Percentiles rank a stretch among this genome's conserved stretches.
phyloP scores from a whole-genome alignment of 495 filamentous ascomycete genomes.

The Aspergillus ellipticus region DNA sequence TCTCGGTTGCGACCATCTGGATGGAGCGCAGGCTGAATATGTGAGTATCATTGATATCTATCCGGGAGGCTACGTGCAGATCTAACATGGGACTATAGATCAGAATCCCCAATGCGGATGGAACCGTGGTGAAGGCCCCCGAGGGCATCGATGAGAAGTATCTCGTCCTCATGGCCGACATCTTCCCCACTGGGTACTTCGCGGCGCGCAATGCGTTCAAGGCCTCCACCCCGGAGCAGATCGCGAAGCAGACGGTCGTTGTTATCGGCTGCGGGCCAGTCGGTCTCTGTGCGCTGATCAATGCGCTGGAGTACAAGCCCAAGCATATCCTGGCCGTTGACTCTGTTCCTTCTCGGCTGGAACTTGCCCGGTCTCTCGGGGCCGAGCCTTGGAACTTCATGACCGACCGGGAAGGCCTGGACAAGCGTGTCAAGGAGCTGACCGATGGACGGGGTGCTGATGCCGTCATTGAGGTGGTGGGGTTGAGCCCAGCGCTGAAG shows the following conservation, averaged over 20 bases:
- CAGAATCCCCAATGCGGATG: conserved; percentile 79
- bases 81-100: conserved; percentile 36
- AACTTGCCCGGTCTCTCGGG: conserved; percentile 71
- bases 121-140: conserved; percentile 74
- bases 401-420: conserved; percentile 62
- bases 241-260: conserved; percentile 68
- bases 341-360: conserved; percentile 71
- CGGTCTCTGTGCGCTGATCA: conserved; percentile 82
- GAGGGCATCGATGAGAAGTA: conserved; percentile 69
- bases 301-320: conserved; percentile 74
- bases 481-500: conserved; percentile 73
- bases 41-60: conserved; percentile 27
- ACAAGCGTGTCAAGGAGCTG: conserved; percentile 67
- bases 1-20: conserved; percentile 69
- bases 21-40: conserved; percentile 90
- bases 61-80: neutral
- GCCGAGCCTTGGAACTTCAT: conserved; percentile 85
- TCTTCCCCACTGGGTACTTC: conserved; percentile 82
- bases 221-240: conserved; percentile 56
- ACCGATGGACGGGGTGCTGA: conserved; percentile 86
- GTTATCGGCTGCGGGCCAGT: conserved; percentile 88
- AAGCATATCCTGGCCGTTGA: conserved; percentile 85
- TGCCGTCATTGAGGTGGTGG: conserved; percentile 89
- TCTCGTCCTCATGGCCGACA: conserved; percentile 64
- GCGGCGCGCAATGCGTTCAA: conserved; percentile 81